phyloP scores from a whole-genome alignment of 345 rosid species.

The Dipteronia sinensis region DNA sequence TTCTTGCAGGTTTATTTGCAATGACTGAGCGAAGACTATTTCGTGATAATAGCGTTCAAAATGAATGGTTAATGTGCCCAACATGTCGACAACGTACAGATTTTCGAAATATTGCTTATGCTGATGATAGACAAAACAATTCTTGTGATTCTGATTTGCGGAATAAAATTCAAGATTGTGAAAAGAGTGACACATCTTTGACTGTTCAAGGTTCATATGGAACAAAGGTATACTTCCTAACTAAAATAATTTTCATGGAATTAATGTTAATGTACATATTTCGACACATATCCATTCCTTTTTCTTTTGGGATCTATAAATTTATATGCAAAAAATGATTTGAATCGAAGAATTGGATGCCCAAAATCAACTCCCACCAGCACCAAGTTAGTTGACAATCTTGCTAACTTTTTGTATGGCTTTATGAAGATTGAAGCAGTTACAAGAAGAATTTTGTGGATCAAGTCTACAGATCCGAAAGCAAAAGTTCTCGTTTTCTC shows the following conservation, averaged over 20 bases:
- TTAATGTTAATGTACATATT: background rate
- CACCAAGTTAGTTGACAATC: background rate
- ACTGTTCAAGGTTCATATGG: constrained; percentile 92
- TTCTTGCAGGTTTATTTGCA: constrained; percentile 66
- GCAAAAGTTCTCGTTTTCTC: constrained; percentile 95
- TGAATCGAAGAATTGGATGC: too few species aligned
- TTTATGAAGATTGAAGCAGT: constrained; percentile 81
- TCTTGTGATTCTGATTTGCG: constrained; percentile 27
- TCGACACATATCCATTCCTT: background rate
- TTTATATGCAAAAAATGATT: too few species aligned
- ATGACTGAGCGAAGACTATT: constrained; percentile 64
- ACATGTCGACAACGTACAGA: constrained; percentile 90
- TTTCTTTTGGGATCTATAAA: too few species aligned
- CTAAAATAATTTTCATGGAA: background rate
- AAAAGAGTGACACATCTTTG: constrained; percentile 54
- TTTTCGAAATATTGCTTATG: constrained; percentile 77
- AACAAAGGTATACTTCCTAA: constrained; percentile 65
- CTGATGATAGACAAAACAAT: constrained; percentile 60
- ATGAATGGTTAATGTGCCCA: constrained; percentile 92
- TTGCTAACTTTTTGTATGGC: constrained; percentile 27
- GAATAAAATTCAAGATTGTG: constrained; percentile 47
- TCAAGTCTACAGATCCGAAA: constrained; percentile 66
- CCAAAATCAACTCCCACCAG: too few species aligned
- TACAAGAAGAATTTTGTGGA: constrained; percentile 84
- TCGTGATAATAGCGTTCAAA: constrained; percentile 44